Evolutionary conservation across 2,329 filamentous ascomycete species (phyloP).

Genomic region (Fusarium sp.): DNA sequence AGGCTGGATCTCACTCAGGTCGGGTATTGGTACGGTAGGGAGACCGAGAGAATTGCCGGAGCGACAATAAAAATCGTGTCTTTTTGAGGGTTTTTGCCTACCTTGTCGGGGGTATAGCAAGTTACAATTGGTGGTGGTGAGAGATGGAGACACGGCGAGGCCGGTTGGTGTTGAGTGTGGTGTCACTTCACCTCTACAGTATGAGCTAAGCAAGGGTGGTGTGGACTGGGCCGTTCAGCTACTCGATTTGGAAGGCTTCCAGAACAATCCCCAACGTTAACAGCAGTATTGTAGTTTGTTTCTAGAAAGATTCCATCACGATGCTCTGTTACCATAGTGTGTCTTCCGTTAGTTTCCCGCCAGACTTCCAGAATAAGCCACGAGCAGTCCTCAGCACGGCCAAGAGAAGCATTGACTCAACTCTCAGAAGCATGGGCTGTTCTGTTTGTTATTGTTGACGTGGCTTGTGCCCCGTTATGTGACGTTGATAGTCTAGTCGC

Average conservation of each 20-base stretch:
- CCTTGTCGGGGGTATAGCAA: slow-evolving; percentile 9
- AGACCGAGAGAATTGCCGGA: slow-evolving; percentile 12
- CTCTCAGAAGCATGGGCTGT: not conserved
- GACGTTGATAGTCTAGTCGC: not conserved
- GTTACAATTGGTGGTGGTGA: slow-evolving; percentile 29
- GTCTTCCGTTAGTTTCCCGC: not conserved
- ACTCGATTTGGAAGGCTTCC: slow-evolving; percentile 41
- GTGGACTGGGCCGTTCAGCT: slow-evolving; percentile 15
- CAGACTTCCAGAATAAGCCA: slow-evolving; percentile 24
- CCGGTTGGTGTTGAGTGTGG: slow-evolving; percentile 42
- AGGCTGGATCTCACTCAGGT: slow-evolving; percentile 20
- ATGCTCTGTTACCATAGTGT: not conserved
- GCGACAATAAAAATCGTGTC: slow-evolving; percentile 13
- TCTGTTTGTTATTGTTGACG: not conserved
- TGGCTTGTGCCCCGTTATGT: slow-evolving; percentile 20
- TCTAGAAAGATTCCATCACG: slow-evolving; percentile 37
- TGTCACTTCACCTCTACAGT: slow-evolving; percentile 26
- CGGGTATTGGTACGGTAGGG: slow-evolving; percentile 1
- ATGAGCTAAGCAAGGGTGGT: slow-evolving; percentile 27
- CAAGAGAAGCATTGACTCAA: slow-evolving; percentile 10
- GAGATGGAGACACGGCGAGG: slow-evolving; percentile 47
- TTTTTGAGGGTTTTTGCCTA: slow-evolving; percentile 13
- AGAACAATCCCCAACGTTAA: slow-evolving; percentile 33
- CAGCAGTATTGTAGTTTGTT: slow-evolving; percentile 16
- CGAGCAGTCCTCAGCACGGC: slow-evolving; percentile 1